Evolutionary conservation across 306 rosid genomes (phyloP).

Genomic region (Dalbergia cochinchinensis): DNA sequence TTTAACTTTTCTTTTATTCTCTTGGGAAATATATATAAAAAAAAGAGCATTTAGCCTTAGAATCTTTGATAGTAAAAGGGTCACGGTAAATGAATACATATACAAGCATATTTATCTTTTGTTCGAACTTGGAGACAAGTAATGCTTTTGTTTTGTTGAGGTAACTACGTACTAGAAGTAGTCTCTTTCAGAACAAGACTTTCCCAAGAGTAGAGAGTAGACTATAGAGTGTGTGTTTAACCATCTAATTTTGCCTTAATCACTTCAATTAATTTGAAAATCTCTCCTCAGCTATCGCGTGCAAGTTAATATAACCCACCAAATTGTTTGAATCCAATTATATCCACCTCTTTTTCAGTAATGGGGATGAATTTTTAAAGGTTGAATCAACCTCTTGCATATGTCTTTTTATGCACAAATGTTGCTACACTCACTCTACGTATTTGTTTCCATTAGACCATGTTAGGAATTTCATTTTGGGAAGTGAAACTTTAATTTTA

Average conservation of each 20-base stretch:
- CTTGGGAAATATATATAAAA: no score
- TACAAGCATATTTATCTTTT: not conserved
- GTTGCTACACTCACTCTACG: not conserved
- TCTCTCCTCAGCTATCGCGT: slow-evolving; percentile 25
- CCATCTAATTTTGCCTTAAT: slow-evolving; percentile 27
- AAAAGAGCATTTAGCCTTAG: not conserved
- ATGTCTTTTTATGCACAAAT: not conserved
- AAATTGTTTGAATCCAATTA: not conserved
- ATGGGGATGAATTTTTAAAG: not conserved
- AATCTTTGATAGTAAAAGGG: no score
- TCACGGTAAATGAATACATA: not conserved
- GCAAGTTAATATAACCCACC: slow-evolving; percentile 30
- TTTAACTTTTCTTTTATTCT: not conserved
- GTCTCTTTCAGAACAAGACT: slow-evolving; percentile 33
- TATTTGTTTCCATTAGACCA: slow-evolving; percentile 16
- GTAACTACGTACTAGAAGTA: not conserved
- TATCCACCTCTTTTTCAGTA: slow-evolving; percentile 5
- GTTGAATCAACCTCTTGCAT: slow-evolving; percentile 17
- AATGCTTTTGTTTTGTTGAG: slow-evolving; percentile 13
- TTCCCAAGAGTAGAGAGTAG: not conserved
- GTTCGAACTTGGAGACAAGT: not conserved
- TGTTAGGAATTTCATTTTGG: slow-evolving; percentile 24
- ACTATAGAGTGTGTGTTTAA: slow-evolving; percentile 21
- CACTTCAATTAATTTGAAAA: not conserved
- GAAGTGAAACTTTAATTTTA: slow-evolving; percentile 35